These are phyloP conservation scores for Malania oleifera DNA, from an alignment of 164 flowering plant genomes.

Conservation along the genomic window DNA sequence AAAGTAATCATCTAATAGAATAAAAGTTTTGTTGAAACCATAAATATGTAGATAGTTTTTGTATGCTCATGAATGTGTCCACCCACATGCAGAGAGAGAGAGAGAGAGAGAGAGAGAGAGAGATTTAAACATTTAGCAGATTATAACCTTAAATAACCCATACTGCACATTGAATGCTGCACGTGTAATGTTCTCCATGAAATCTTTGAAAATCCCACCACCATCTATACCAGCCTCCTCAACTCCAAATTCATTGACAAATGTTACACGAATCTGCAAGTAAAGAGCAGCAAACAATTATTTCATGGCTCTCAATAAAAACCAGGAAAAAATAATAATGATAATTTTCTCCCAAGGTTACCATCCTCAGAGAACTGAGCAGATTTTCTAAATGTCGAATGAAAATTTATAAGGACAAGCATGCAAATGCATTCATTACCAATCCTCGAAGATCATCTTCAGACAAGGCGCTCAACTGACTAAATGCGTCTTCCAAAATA, in stretches of 20 bases:
- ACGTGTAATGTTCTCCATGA: constrained; percentile 93
- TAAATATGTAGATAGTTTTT: background rate
- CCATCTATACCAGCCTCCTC: constrained; percentile 99
- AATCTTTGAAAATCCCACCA: constrained; percentile 98
- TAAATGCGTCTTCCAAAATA: constrained; percentile 91
- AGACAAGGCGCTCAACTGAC: constrained; percentile 69
- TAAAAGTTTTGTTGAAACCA: background rate
- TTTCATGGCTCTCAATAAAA: background rate
- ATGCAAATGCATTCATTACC: constrained; percentile 37
- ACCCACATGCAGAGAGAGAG: background rate
- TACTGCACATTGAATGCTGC: constrained; percentile 96
- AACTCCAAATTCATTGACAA: constrained; percentile 93
- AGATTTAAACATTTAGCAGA: background rate
- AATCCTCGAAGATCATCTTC: constrained; percentile 84
- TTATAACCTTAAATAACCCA: constrained; percentile 86
- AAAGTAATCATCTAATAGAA: no score
- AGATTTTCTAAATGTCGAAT: background rate
- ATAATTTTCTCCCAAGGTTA: background rate
- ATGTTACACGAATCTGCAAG: constrained; percentile 82
- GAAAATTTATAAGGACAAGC: background rate
- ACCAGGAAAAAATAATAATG: background rate
- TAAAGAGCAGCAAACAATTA: constrained; percentile 2
- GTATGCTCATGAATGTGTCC: background rate
- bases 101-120: background rate
- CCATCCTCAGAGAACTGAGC: background rate